phyloP scores from a whole-genome alignment of 805 yeast genomes.

The Diddensiella transvaalensis region DNA sequence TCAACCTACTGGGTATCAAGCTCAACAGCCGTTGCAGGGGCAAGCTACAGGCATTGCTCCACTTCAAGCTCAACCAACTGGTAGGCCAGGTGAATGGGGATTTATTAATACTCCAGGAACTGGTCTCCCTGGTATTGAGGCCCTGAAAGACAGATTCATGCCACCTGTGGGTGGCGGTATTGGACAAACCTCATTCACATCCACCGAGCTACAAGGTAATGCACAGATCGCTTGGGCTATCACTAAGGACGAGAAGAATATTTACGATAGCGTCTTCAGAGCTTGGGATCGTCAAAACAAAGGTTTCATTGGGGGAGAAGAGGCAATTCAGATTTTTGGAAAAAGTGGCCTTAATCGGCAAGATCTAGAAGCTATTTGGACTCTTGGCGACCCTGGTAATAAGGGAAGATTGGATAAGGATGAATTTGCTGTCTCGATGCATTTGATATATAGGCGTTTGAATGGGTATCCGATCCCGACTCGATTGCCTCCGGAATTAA shows the following conservation, averaged over 20 bases:
- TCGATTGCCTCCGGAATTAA: conserved; percentile 78
- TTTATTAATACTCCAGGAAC: conserved; percentile 66
- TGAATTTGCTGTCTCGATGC: conserved; percentile 97
- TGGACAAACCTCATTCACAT: conserved; percentile 28
- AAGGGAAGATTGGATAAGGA: conserved; percentile 81
- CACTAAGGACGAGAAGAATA: conserved; percentile 78
- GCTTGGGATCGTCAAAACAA: conserved; percentile 73
- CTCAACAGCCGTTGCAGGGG: conserved; percentile 30
- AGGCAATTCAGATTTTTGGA: conserved; percentile 81
- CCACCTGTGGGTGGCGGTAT: conserved; percentile 42
- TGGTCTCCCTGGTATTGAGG: conserved; percentile 66
- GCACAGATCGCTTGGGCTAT: conserved; percentile 76
- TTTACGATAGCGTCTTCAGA: conserved; percentile 81
- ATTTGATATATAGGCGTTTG: conserved; percentile 82
- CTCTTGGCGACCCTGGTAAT: conserved; percentile 75
- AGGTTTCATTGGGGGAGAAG: conserved; percentile 74
- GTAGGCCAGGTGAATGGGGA: conserved; percentile 79
- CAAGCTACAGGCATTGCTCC: conserved; percentile 33
- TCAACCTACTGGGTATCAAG: conserved; percentile 31
- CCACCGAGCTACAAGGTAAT: conserved; percentile 36
- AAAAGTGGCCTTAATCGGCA: conserved; percentile 85
- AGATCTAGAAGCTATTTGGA: conserved; percentile 91
- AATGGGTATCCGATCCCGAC: conserved; percentile 85
- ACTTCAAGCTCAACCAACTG: conserved; percentile 46
- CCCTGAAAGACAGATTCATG: conserved; percentile 62